Evolutionary conservation across 2,329 filamentous ascomycete genomes (phyloP), one percentile per base, ranked within the genome.

Genomic region (Ophiosphaerella herpotricha): DNA sequence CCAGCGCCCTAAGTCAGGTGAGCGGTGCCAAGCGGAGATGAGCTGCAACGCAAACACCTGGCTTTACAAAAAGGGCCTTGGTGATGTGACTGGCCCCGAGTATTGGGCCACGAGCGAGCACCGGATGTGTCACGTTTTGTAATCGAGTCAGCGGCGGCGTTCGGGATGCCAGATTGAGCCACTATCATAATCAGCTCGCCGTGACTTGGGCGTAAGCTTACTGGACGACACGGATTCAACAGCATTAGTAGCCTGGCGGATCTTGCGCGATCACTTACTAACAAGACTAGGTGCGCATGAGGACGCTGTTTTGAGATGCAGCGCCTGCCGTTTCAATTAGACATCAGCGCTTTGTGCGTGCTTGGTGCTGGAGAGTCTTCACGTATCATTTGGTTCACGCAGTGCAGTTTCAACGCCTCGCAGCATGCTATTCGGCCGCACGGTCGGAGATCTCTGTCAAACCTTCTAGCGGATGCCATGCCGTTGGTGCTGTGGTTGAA

Each of bases 151-250:
- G 55, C 44, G 48, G 34, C 49, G 44, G 49, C 57, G 48, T 36
- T 38, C 64, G 66, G 64, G 39, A 56, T 67, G 56, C 66, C 65
- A 49, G 48, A 54, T 67, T 61, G 47, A 58, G 60, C 44, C 36
- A 29, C 37, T 46, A 29, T 41, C 54, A 58, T 43, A 47, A 51
- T 60, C 60, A 59, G 55, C 50, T 41, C 46, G 51, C 39, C 44
- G 44, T 37, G 16, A 34, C 48, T 35, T 39, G 37, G 47, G 34
- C 48, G 60, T 60, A 58, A 56, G 58, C 58, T 58, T 45, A 60
- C 48, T 60, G 55, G 60, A 53, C 47, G 46, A 46, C 29, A 48
- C 14, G 36, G 5, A 43, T 54, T 58, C 54, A 61, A 55, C 60
- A 60, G 47, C 33, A 37, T 50, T 49, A 42, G 44, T 21, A 26